Base-by-base conservation (phyloP, 164 flowering plant species). In the Aristolochia californica region DNA sequence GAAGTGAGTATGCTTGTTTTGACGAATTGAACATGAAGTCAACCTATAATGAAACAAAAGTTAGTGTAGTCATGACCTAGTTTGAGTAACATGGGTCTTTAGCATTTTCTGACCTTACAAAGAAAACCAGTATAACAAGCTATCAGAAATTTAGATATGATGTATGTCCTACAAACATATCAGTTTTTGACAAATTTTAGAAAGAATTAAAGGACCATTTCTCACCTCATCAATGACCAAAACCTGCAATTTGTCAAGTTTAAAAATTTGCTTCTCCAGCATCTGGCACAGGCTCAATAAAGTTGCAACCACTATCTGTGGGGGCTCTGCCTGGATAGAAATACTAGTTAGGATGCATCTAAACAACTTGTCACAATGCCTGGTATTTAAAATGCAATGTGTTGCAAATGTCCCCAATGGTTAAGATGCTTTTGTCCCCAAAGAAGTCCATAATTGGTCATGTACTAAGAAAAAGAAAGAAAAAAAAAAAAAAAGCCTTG, bases 11-110 rank as follows among this genome's bases (percentile, higher is more conserved):
- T 22, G 73, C 83, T 75, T 90, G 77, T 60, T 83, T 87, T 13
- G 95, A 79, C 40, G 99, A 85, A 69, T 79, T 78, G 74, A 94
- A 94, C 79, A 93, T 68, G 78, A 79, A 93, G 77, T 93, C 99
- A 65, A 87, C 97, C 99, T 89, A 71, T 38, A 5, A 16, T 65
- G 58, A 58, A 16, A 62, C 24, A 38, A 64, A 55, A 23, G 13
- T 21, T 25, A 22, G 21, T 22, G 44, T n/a, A n/a, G n/a, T 43
- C 50, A 64, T 47, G 64, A 53, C 22, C n/a, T 60, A 16, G 30
- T 49, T 16, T 25, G 15, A 8, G 20, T 45, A 52, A 63, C 20
- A 18, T 17, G 22, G 50, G 5, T 47, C 50, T 47, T 47, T 2
- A 47, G n/a, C 0, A 17, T 47, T 14, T 7, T 17, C 4, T 47